These are phyloP conservation scores for Leucocoprinus leucothites DNA, from an alignment of 768 basidiomycete genomes.

Conservation along the genomic window DNA sequence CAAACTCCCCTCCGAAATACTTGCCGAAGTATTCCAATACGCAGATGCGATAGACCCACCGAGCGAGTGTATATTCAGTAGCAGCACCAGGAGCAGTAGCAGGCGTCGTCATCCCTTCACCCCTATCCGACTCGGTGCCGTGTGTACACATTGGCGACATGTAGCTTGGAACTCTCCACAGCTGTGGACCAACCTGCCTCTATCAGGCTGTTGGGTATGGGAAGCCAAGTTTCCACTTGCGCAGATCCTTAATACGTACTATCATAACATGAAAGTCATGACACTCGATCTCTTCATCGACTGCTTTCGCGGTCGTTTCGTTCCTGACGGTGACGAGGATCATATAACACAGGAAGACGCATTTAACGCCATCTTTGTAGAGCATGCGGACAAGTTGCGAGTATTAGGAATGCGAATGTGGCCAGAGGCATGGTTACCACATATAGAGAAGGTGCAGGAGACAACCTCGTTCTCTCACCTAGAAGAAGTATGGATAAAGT, in stretches of 20 bases:
- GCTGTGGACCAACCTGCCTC: not conserved
- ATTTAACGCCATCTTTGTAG: slow-evolving; percentile 1
- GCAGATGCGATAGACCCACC: not conserved
- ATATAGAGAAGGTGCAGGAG: not conserved
- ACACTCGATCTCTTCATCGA: not conserved
- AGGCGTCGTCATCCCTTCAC: not conserved
- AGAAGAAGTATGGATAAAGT: not conserved
- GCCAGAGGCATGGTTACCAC: not conserved
- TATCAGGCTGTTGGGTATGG: not conserved
- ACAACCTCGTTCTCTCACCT: not conserved
- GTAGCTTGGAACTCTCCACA: not conserved
- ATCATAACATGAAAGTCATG: not conserved
- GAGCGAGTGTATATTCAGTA: not conserved
- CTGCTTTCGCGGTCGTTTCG: not conserved
- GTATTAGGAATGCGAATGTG: not conserved
- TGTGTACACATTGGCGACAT: not conserved
- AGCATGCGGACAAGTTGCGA: not conserved
- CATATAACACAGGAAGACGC: not conserved
- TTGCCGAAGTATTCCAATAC: not conserved
- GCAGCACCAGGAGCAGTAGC: too few species aligned
- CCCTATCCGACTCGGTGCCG: not conserved
- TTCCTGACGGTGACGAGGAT: not conserved
- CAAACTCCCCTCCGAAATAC: not conserved
- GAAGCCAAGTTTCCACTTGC: not conserved
- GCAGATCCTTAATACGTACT: not conserved